These are phyloP conservation scores for Boletellus emodensis DNA, from an alignment of 768 basidiomycete species.

Conservation along the genomic window DNA sequence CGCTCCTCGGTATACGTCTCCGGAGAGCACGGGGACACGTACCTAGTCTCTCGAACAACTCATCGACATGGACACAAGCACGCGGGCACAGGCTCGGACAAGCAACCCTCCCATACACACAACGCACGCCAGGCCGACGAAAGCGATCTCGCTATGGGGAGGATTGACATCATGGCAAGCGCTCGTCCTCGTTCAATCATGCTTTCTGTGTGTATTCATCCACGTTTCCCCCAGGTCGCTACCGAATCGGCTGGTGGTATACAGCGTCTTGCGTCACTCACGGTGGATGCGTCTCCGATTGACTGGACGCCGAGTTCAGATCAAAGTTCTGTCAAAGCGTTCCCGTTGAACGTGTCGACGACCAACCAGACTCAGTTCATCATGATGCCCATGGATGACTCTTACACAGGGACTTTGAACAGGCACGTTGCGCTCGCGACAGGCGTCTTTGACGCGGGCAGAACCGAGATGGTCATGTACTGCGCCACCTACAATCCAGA, in stretches of 20 bases:
- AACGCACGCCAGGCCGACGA: slow-evolving; percentile 12
- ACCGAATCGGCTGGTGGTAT: not conserved
- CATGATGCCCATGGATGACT: slow-evolving; percentile 29
- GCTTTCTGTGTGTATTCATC: not conserved
- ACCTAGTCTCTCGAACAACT: slow-evolving; percentile 20
- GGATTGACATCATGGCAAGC: slow-evolving; percentile 48
- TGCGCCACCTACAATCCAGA: slow-evolving; percentile 63
- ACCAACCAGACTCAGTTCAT: slow-evolving; percentile 43
- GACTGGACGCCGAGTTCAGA: slow-evolving; percentile 32
- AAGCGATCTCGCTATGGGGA: slow-evolving; percentile 35
- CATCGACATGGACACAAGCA: not conserved
- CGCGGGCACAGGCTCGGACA: not conserved
- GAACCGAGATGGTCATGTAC: slow-evolving; percentile 37
- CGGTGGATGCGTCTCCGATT: slow-evolving; percentile 14
- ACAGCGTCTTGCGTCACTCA: slow-evolving; percentile 22
- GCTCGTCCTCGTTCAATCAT: not conserved
- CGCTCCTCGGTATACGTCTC: slow-evolving; percentile 23
- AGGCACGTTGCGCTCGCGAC: slow-evolving; percentile 42
- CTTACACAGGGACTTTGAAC: not conserved
- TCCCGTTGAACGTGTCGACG: slow-evolving; percentile 48
- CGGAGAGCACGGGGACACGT: slow-evolving; percentile 25
- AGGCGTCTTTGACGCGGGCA: slow-evolving; percentile 38
- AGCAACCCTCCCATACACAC: not conserved
- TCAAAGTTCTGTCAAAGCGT: slow-evolving; percentile 26
- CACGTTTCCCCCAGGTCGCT: slow-evolving; percentile 1